Conservation (phyloP, 202 grass and related monocot genomes). For the Panicum virgatum region DNA sequence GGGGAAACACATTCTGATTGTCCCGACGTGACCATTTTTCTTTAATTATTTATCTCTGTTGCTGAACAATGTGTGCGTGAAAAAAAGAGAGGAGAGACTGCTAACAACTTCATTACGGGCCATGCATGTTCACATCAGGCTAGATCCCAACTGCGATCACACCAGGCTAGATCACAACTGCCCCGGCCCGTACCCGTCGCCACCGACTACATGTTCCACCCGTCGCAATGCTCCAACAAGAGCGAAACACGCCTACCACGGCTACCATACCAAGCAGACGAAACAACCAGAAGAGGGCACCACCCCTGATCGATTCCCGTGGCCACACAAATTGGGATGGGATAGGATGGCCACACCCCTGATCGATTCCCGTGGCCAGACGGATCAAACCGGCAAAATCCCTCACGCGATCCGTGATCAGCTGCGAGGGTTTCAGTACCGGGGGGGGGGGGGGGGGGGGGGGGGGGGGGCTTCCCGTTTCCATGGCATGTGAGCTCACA, state of each 20-base stretch:
- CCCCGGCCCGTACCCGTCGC: not conserved
- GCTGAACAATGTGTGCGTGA: not conserved
- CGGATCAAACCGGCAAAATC: too few relatives aligned
- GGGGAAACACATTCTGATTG: too few relatives aligned
- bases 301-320: too few relatives aligned
- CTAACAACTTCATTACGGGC: slow-evolving; percentile 24
- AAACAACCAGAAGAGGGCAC: not conserved
- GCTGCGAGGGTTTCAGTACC: slow-evolving; percentile 6
- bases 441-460: too few relatives aligned
- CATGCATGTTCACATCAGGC: not conserved
- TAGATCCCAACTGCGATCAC: too few relatives aligned
- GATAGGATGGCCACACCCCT: too few relatives aligned
- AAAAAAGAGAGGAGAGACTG: not conserved
- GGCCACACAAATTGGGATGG: too few relatives aligned
- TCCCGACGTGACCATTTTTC: too few relatives aligned
- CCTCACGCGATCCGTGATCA: not conserved
- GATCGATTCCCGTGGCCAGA: too few relatives aligned
- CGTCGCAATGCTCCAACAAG: slow-evolving; percentile 10
- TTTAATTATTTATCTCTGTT: too few relatives aligned
- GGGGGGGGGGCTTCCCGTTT: too few relatives aligned
- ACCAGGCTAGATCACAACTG: slow-evolving; percentile 10
- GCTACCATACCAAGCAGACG: slow-evolving; percentile 19
- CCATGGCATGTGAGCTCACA: slow-evolving; percentile 46
- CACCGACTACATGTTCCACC: slow-evolving; percentile 4
- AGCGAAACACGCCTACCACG: not conserved